Conservation (phyloP, 2,329 filamentous ascomycete genomes). For the Diaporthe vaccinii region DNA sequence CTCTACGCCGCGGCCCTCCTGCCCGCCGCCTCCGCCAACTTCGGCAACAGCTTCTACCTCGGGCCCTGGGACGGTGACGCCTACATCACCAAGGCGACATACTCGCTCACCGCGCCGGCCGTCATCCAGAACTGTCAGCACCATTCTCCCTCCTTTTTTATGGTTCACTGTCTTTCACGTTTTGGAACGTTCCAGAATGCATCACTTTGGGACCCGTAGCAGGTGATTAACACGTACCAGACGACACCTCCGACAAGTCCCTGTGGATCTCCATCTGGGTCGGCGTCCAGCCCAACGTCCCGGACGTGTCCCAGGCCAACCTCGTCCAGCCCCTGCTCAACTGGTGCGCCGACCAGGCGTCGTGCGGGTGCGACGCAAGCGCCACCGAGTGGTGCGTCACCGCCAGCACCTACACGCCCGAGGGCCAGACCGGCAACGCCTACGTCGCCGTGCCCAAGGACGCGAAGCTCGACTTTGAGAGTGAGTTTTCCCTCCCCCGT, state of each 20-base stretch:
- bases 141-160: no score
- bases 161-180: no score
- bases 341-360: slow-evolving; percentile 34
- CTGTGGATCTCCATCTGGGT: slow-evolving; percentile 37
- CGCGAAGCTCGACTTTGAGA: slow-evolving; percentile 37
- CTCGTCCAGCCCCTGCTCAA: slow-evolving; percentile 41
- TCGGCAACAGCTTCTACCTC: slow-evolving; percentile 41
- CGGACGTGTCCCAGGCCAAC: slow-evolving; percentile 37
- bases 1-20: slow-evolving; percentile 5
- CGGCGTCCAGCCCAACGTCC: slow-evolving; percentile 34
- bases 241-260: slow-evolving; percentile 24
- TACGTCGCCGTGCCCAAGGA: slow-evolving; percentile 32
- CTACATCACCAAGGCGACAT: slow-evolving; percentile 40
- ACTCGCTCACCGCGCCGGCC: slow-evolving; percentile 31
- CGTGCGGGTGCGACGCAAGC: slow-evolving; percentile 29
- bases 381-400: slow-evolving; percentile 34
- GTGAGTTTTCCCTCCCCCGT: not conserved
- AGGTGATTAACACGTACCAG: no score
- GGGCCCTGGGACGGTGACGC: slow-evolving; percentile 32
- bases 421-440: slow-evolving; percentile 25
- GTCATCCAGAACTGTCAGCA: slow-evolving; percentile 3
- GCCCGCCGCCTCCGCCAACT: not conserved
- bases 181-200: no score
- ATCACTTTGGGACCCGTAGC: no score
- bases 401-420: slow-evolving; percentile 38